phyloP scores from a whole-genome alignment of 1,284 basidiomycete genomes.

The Papiliotrema terrestris region DNA sequence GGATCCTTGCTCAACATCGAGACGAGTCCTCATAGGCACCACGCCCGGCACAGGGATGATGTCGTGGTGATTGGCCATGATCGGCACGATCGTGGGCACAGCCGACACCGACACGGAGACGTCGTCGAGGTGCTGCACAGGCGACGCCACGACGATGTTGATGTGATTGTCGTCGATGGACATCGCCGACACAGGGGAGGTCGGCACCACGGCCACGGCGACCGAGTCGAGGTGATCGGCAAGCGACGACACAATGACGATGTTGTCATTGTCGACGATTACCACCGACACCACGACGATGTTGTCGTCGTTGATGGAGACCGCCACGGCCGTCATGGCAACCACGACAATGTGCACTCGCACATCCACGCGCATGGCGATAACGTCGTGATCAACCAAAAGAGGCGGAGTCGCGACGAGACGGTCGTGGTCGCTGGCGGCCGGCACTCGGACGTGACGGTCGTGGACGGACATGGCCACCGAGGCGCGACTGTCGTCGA shows the following conservation, averaged over 20 bases:
- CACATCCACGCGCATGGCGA: slow-evolving; percentile 5
- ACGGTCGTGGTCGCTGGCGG: no score
- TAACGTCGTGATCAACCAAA: background rate
- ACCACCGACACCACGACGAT: slow-evolving; percentile 1
- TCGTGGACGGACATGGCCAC: no score
- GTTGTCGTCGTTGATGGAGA: background rate
- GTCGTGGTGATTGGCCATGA: background rate
- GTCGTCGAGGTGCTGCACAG: background rate
- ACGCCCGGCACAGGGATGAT: background rate
- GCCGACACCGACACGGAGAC: background rate
- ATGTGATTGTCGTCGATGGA: background rate
- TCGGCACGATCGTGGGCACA: background rate
- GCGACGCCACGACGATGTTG: background rate
- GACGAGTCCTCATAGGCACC: background rate
- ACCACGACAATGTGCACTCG: background rate
- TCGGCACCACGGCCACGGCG: background rate
- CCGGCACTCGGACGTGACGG: no score
- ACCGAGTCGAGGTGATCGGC: no score
- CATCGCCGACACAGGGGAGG: background rate
- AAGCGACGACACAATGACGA: slow-evolving; percentile 3
- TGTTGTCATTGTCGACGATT: background rate
- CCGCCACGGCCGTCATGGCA: background rate
- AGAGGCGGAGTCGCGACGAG: background rate
- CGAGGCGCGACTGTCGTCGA: no score
- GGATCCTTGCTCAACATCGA: slow-evolving; percentile 11